Conservation (phyloP, 805 yeast species). For the Candida maltosa region DNA sequence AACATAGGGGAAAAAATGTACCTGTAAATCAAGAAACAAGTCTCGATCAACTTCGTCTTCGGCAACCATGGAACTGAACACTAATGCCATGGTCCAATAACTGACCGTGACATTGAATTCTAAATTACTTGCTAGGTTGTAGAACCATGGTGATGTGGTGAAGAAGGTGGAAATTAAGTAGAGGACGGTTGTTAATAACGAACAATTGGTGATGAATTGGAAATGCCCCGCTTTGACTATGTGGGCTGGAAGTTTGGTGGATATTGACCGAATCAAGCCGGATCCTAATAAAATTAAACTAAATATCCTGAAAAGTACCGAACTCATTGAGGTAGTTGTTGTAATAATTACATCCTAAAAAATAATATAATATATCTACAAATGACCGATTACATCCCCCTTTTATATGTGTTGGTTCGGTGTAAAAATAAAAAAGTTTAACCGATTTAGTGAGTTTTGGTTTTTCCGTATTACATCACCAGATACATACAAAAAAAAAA, state of each 20-base stretch:
- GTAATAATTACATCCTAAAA: no score
- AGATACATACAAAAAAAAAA: no score
- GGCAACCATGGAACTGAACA: conserved; percentile 15
- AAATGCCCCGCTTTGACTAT: conserved; percentile 18
- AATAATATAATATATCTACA: no score
- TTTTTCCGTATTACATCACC: no score
- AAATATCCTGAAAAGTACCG: conserved; percentile 1
- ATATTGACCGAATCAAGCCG: background rate
- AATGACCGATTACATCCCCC: no score
- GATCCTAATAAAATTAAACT: background rate
- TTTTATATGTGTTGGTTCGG: no score
- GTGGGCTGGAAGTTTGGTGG: conserved; percentile 14
- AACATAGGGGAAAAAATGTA: conserved; percentile 24
- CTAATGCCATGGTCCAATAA: conserved; percentile 18
- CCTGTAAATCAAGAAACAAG: conserved; percentile 16
- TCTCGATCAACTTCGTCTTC: conserved; percentile 14
- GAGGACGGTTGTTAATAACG: conserved; percentile 10
- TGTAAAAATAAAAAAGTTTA: no score
- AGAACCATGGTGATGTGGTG: conserved; percentile 3
- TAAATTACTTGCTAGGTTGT: conserved; percentile 13
- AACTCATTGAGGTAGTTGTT: no score
- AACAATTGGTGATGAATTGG: conserved; percentile 23
- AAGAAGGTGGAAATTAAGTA: background rate
- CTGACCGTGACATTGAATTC: conserved; percentile 20
- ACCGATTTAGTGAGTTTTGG: no score